A percentile compares a stretch with the other conserved stretches of the same genome.
These are phyloP conservation scores for Eucalyptus polybractea DNA, from an alignment of 345 rosid genomes.

Conservation along the genomic window DNA sequence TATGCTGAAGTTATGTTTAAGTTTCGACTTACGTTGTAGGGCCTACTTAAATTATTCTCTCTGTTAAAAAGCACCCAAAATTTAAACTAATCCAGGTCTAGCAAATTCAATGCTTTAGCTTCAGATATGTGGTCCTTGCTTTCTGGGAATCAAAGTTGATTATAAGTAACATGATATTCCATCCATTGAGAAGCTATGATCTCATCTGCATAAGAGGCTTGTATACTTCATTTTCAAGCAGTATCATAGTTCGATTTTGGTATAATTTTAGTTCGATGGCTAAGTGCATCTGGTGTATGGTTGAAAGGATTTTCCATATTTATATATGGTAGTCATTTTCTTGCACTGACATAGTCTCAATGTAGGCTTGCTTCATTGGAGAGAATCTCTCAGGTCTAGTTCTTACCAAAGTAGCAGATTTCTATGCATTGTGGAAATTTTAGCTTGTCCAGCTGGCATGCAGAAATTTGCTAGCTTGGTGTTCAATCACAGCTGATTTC, in stretches of 20 bases:
- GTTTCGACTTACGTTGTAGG: neutral
- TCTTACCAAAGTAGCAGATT: neutral
- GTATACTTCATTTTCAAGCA: neutral
- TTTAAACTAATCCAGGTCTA: neutral
- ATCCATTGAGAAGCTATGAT: neutral
- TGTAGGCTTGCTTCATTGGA: neutral
- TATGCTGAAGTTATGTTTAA: neutral
- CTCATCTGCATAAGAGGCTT: neutral
- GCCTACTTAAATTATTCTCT: neutral
- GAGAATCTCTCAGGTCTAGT: neutral
- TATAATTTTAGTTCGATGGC: neutral
- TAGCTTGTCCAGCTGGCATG: neutral
- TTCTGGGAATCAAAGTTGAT: neutral
- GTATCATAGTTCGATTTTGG: neutral
- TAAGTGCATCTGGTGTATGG: neutral
- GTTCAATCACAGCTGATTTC: neutral
- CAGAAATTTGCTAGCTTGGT: neutral
- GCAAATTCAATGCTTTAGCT: neutral
- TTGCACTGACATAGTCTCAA: neutral
- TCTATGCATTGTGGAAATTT: neutral
- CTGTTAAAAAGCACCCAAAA: neutral
- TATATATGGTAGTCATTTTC: neutral
- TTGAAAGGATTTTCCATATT: neutral
- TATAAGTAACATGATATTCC: neutral
- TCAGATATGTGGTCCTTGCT: neutral